Percentiles rank a stretch among this genome's conserved stretches.
Conservation (phyloP, 306 rosid genomes). For the Mimosa pudica region DNA sequence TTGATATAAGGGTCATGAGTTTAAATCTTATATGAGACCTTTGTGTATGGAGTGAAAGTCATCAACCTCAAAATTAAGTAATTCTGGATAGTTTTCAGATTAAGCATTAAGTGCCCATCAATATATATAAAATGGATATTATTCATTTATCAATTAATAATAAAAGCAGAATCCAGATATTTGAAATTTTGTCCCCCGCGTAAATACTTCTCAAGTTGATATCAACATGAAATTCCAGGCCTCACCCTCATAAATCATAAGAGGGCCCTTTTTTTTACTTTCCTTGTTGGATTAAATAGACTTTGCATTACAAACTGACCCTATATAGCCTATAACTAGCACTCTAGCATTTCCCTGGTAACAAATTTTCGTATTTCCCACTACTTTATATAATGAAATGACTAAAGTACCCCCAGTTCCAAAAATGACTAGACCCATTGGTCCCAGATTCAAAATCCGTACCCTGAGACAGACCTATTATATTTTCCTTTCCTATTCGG, state of each 20-base stretch:
- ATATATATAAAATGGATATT: too few relatives aligned
- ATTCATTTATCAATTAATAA: too few relatives aligned
- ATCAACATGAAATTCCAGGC: background rate
- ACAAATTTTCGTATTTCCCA: background rate
- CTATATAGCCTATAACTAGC: background rate
- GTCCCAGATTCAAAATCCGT: constrained; percentile 26
- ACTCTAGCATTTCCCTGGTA: background rate
- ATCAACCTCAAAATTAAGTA: too few relatives aligned
- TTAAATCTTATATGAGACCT: too few relatives aligned
- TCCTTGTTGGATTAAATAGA: background rate
- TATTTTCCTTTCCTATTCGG: background rate
- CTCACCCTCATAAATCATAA: too few relatives aligned
- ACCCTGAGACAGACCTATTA: background rate
- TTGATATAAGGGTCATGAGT: too few relatives aligned
- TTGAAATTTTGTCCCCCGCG: too few relatives aligned
- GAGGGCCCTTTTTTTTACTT: background rate
- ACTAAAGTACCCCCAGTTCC: background rate
- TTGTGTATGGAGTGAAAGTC: too few relatives aligned
- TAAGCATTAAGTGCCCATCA: too few relatives aligned
- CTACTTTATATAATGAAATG: background rate
- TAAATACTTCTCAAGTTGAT: too few relatives aligned
- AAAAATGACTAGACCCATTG: constrained; percentile 13
- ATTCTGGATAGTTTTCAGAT: too few relatives aligned
- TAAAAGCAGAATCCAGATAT: too few relatives aligned
- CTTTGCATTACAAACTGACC: background rate